phyloP scores from a whole-genome alignment of 352 stramenopile genomes.

The Saprolegnia parasitica region DNA sequence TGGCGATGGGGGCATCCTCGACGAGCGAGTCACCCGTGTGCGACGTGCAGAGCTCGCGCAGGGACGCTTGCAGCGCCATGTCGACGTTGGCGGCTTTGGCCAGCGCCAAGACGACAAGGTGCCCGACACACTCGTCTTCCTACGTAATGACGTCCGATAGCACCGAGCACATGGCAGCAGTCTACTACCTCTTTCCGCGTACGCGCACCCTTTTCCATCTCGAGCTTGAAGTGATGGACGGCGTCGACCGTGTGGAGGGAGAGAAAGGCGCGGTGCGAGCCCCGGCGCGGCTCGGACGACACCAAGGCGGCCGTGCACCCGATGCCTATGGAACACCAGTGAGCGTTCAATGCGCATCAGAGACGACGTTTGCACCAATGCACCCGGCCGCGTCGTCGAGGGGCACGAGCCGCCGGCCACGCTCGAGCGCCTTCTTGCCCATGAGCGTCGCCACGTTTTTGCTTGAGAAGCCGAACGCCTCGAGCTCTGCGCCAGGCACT shows the following conservation, averaged over 20 bases:
- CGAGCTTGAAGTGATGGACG: slow-evolving; percentile 56
- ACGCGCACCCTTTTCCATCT: slow-evolving; percentile 56
- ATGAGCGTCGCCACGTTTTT: slow-evolving; percentile 26
- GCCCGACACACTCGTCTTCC: slow-evolving; percentile 64
- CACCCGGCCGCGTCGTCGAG: slow-evolving; percentile 19
- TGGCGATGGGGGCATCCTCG: slow-evolving; percentile 13
- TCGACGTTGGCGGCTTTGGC: slow-evolving; percentile 43
- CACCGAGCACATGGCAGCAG: background rate
- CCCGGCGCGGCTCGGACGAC: slow-evolving; percentile 55
- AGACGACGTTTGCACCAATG: slow-evolving; percentile 8
- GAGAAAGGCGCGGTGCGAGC: slow-evolving; percentile 12
- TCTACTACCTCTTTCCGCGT: slow-evolving; percentile 35
- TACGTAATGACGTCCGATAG: slow-evolving; percentile 30
- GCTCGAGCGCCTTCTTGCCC: slow-evolving; percentile 25
- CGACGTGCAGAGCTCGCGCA: slow-evolving; percentile 34
- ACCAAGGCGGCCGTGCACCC: slow-evolving; percentile 67
- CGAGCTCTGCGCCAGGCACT: background rate
- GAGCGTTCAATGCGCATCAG: no score
- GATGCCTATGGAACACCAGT: slow-evolving; percentile 41
- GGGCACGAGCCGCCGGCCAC: slow-evolving; percentile 8
- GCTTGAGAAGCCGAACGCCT: slow-evolving; percentile 15
- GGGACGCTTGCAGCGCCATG: slow-evolving; percentile 30
- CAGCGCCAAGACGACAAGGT: slow-evolving; percentile 64
- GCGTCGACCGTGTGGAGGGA: slow-evolving; percentile 30
- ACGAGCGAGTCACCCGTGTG: slow-evolving; percentile 35